Conservation (phyloP, 2,329 filamentous ascomycete genomes). For the Sporothrix variecibatus region DNA sequence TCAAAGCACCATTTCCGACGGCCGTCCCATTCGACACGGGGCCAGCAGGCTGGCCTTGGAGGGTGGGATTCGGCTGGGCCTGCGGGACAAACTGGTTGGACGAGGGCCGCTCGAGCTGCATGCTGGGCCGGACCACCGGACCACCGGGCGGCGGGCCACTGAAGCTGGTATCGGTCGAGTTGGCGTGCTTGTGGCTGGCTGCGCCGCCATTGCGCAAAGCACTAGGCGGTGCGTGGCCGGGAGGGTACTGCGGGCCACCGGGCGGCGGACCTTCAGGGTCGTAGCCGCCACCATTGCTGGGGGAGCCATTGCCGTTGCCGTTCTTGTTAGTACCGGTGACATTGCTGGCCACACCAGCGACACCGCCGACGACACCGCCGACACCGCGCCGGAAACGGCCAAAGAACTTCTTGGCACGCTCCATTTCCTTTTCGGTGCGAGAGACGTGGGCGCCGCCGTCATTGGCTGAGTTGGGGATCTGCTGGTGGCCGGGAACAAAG, state of each 20-base stretch:
- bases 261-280: conserved; percentile 33
- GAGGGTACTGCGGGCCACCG: conserved; percentile 33
- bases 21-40: not conserved
- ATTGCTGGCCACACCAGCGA: not conserved
- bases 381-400: conserved; percentile 26
- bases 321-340: conserved; percentile 28
- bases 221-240: not conserved
- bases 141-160: conserved; percentile 8
- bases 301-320: conserved; percentile 18
- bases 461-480: not conserved
- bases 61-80: not conserved
- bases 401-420: conserved; percentile 33
- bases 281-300: conserved; percentile 3
- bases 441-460: not conserved
- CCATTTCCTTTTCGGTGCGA: conserved; percentile 31
- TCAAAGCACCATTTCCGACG: too few species aligned
- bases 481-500: not conserved
- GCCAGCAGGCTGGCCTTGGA: not conserved
- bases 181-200: conserved; percentile 14
- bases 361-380: conserved; percentile 27
- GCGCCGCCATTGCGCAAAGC: not conserved
- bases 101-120: conserved; percentile 25
- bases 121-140: conserved; percentile 23
- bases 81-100: not conserved
- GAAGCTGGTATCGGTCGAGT: not conserved